A percentile compares a stretch with the other conserved stretches of the same genome.
Conservation (phyloP, 2,329 filamentous ascomycete species). For the Scytalidium sp. region DNA sequence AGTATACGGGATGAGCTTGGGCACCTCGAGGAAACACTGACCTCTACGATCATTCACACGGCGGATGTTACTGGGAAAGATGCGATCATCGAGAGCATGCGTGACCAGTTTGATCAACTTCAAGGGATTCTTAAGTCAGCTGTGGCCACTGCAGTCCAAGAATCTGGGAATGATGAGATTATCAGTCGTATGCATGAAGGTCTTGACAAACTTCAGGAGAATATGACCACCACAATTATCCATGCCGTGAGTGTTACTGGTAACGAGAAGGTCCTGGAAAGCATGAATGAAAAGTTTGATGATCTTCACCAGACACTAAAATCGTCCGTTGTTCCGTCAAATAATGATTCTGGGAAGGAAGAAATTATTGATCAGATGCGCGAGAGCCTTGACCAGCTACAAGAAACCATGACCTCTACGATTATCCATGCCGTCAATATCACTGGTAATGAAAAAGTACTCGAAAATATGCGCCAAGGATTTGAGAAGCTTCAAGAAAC, state of each 20-base stretch:
- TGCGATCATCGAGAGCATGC: constrained; percentile 62
- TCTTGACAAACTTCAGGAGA: constrained; percentile 62
- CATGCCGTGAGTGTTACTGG: constrained; percentile 42
- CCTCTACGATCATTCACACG: too few relatives aligned
- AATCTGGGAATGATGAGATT: constrained; percentile 47
- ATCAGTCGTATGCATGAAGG: constrained; percentile 64
- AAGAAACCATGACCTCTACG: constrained; percentile 52
- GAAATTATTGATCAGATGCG: constrained; percentile 72
- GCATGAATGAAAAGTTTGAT: constrained; percentile 70
- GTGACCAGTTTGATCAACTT: neutral
- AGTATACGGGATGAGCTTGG: neutral
- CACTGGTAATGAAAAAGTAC: constrained; percentile 52
- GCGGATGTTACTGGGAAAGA: constrained; percentile 69
- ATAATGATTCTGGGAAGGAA: constrained; percentile 68
- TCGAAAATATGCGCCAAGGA: constrained; percentile 38
- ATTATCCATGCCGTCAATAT: constrained; percentile 43
- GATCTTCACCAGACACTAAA: constrained; percentile 42
- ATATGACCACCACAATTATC: constrained; percentile 49
- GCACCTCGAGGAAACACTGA: too few relatives aligned
- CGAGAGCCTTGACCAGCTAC: constrained; percentile 61
- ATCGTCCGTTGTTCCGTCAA: constrained; percentile 45
- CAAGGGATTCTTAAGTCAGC: too few relatives aligned
- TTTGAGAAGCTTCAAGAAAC: neutral
- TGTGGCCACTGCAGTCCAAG: constrained; percentile 59
- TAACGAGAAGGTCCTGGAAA: constrained; percentile 69